phyloP scores from a whole-genome alignment of 1,284 basidiomycete genomes.

The Tilletia indica region DNA sequence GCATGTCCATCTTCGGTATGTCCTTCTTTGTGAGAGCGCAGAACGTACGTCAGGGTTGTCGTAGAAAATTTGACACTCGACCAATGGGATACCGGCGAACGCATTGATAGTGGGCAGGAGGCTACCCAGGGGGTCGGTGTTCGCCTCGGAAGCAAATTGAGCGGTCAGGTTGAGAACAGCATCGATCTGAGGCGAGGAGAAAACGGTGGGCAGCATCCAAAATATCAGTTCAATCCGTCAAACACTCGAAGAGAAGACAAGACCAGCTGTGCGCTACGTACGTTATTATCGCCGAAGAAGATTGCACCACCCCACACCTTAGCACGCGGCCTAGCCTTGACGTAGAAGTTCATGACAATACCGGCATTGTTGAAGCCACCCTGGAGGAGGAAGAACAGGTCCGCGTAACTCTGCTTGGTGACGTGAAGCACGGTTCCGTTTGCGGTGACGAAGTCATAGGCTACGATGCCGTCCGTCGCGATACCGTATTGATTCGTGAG shows the following conservation, averaged over 20 bases:
- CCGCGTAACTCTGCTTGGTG: slow-evolving; percentile 11
- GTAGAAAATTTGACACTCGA: slow-evolving; percentile 13
- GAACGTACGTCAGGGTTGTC: neutral
- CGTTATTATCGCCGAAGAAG: slow-evolving; percentile 14
- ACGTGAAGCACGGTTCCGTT: neutral
- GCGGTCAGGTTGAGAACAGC: slow-evolving; percentile 15
- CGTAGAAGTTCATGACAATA: slow-evolving; percentile 16
- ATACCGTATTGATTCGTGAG: slow-evolving; percentile 25
- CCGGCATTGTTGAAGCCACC: slow-evolving; percentile 23
- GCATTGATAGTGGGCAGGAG: slow-evolving; percentile 21
- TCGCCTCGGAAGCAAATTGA: slow-evolving; percentile 14
- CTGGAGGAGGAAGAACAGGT: slow-evolving; percentile 25
- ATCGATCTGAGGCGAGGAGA: slow-evolving; percentile 1
- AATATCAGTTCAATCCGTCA: too few species aligned
- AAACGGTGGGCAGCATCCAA: too few species aligned
- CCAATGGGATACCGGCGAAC: slow-evolving; percentile 10
- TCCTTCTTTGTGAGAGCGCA: too few species aligned
- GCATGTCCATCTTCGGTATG: too few species aligned
- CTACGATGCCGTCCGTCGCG: neutral
- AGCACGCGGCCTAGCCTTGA: slow-evolving; percentile 20
- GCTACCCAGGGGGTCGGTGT: slow-evolving; percentile 18
- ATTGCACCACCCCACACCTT: slow-evolving; percentile 19
- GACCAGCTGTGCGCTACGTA: neutral
- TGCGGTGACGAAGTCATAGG: slow-evolving; percentile 17
- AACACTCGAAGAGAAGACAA: too few species aligned